Conservation (phyloP, 352 stramenopile genomes). For the Phytophthora sp. region DNA sequence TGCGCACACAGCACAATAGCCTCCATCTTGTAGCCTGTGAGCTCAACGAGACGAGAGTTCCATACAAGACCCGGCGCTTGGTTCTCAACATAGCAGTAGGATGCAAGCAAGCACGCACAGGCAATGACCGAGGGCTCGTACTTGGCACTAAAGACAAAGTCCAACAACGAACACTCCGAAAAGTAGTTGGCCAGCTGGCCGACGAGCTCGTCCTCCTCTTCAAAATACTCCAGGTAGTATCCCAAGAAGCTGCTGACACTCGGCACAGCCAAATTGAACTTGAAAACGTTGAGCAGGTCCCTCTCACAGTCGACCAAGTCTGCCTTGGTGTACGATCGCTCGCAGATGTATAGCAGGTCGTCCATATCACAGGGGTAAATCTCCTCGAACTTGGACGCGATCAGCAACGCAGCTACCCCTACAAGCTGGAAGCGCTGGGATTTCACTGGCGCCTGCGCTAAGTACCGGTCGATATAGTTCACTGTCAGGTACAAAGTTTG, state of each 20-base stretch:
- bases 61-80: conserved; percentile 46
- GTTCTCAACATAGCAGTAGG: conserved; percentile 56
- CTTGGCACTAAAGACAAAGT: conserved; percentile 54
- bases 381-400: conserved; percentile 99
- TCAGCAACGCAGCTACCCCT: conserved; percentile 94
- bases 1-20: conserved; percentile 44
- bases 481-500: conserved; percentile 98
- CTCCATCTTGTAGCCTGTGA: conserved; percentile 53
- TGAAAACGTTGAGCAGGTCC: conserved; percentile 94
- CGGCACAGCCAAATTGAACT: conserved; percentile 97
- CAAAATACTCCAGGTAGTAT: conserved; percentile 92
- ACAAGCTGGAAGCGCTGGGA: conserved; percentile 97
- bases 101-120: conserved; percentile 53
- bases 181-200: conserved; percentile 63
- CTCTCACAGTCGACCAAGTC: conserved; percentile 90
- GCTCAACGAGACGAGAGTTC: conserved; percentile 52
- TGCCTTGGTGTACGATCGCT: conserved; percentile 93
- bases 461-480: conserved; percentile 98
- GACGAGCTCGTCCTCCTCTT: conserved; percentile 41
- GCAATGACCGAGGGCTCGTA: conserved; percentile 61
- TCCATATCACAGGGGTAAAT: conserved; percentile 98
- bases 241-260: conserved; percentile 96
- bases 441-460: conserved; percentile 89
- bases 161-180: conserved; percentile 58
- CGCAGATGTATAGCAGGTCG: conserved; percentile 98